Evolutionary conservation across 2,329 filamentous ascomycete genomes (phyloP).

Genomic region (Hirsutella rhossiliensis): DNA sequence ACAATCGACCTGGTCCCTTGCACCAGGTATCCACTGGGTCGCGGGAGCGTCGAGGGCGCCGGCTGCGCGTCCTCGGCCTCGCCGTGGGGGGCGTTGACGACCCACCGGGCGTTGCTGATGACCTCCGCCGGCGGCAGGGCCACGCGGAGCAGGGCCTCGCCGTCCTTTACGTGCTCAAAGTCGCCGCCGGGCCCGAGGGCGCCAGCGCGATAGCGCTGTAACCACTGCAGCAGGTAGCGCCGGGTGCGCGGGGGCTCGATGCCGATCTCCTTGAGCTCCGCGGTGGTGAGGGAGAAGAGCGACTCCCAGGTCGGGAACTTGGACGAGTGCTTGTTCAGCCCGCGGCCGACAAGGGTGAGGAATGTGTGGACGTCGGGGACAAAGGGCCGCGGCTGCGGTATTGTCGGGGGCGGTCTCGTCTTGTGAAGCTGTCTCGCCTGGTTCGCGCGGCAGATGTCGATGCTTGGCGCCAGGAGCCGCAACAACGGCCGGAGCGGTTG

Average conservation of each 20-base stretch:
- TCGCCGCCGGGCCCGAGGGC: constrained; percentile 75
- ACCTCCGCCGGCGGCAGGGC: constrained; percentile 25
- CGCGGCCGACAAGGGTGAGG: constrained; percentile 81
- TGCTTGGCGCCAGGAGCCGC: constrained; percentile 17
- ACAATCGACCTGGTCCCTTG: constrained; percentile 56
- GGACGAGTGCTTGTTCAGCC: constrained; percentile 65
- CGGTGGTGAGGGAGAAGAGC: constrained; percentile 69
- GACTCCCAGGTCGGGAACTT: constrained; percentile 89
- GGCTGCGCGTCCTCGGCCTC: constrained; percentile 19
- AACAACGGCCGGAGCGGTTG: constrained; percentile 18
- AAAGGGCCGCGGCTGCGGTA: constrained; percentile 68
- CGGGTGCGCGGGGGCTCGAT: constrained; percentile 76
- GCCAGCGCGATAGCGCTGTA: constrained; percentile 70
- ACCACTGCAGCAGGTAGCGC: constrained; percentile 77
- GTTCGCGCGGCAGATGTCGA: constrained; percentile 17
- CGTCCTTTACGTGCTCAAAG: constrained; percentile 54
- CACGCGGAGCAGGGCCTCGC: constrained; percentile 38
- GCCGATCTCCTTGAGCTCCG: constrained; percentile 70
- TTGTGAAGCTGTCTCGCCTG: constrained; percentile 33
- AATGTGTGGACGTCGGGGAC: constrained; percentile 79
- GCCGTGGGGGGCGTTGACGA: constrained; percentile 42
- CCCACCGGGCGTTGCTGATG: constrained; percentile 33
- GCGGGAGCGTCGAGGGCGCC: constrained; percentile 9
- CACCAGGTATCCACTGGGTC: constrained; percentile 45
- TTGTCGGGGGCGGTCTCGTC: constrained; percentile 22